Evolutionary conservation across 2,329 filamentous ascomycete genomes (phyloP), one percentile per base, ranked within the genome.

Genomic region (Didymosphaeria variabile): DNA sequence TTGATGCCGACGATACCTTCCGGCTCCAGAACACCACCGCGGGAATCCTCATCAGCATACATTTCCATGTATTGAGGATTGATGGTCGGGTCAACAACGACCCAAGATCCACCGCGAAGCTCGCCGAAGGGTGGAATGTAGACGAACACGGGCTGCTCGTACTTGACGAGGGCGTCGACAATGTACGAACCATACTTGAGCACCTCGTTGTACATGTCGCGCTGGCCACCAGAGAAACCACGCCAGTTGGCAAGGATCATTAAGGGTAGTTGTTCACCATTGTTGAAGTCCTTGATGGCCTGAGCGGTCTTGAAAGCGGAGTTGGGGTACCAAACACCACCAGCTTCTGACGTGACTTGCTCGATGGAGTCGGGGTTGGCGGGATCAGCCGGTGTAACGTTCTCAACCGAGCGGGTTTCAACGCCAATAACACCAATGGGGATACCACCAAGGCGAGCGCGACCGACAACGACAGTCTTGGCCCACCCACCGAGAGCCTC

Each of bases 181-280:
- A 99, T 99, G 87, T 95, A 98, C 19, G 94, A 97, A 77, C 95
- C 95, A 76, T 99, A 99, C 86, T 99, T 99, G 81, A 99, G 89
- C 17, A 99, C 95, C 83, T 99, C 95, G 84, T 98, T 97, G 89
- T 96, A 99, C 95, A 99, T 99, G 82, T 99, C 95, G 71, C 94
- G 93, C 83, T 99, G 95, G 67, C 95, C 95, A 85, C 95, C 95
- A 70, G 95, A 99, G 92, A 99, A 99, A 85, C 95, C 95, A 89
- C 95, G 91, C 95, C 95, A 99, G 87, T 99, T 99, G 82, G 95
- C 95, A 67, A 99, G 89, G 78, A 99, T 99, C 93, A 99, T 98
- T 68, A 99, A 85, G 59, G 95, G 95, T 76, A 99, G 86, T 84
- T 99, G 95, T 83, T 99, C 95, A 79, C 95, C 95, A 69, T 97